Conservation (phyloP, 257 asterid genomes). For the Solanum pennellii region DNA sequence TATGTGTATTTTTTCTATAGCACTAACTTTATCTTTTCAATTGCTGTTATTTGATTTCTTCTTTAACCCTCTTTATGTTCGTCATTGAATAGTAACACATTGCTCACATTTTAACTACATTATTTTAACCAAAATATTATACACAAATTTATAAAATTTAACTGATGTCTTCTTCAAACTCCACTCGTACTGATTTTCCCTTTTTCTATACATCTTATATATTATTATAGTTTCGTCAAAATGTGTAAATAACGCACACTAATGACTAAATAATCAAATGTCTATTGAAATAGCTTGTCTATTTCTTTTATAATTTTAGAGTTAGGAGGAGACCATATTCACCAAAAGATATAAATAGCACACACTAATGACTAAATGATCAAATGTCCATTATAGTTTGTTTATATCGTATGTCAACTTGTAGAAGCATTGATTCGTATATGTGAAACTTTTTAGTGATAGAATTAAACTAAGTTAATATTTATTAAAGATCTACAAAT, state of each 20-base stretch:
- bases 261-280: background rate
- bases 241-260: background rate
- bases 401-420: too few relatives aligned
- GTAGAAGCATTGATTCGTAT: background rate
- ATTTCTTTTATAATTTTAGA: too few relatives aligned
- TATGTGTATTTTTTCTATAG: too few relatives aligned
- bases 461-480: too few relatives aligned
- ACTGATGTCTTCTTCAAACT: too few relatives aligned
- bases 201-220: background rate
- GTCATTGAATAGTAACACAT: too few relatives aligned
- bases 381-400: background rate
- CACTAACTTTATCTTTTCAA: too few relatives aligned
- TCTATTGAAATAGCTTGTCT: background rate
- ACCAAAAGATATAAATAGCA: background rate
- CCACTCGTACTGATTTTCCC: too few relatives aligned
- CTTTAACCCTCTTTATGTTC: background rate
- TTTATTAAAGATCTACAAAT: background rate
- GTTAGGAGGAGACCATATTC: background rate
- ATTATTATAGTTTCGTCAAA: too few relatives aligned
- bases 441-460: background rate
- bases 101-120: background rate
- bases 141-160: too few relatives aligned
- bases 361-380: background rate
- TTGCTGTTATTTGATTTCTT: background rate
- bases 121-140: fast-evolving